phyloP scores from a whole-genome alignment of 371 early-diverging fungal genomes.

The Cokeromyces recurvatus region DNA sequence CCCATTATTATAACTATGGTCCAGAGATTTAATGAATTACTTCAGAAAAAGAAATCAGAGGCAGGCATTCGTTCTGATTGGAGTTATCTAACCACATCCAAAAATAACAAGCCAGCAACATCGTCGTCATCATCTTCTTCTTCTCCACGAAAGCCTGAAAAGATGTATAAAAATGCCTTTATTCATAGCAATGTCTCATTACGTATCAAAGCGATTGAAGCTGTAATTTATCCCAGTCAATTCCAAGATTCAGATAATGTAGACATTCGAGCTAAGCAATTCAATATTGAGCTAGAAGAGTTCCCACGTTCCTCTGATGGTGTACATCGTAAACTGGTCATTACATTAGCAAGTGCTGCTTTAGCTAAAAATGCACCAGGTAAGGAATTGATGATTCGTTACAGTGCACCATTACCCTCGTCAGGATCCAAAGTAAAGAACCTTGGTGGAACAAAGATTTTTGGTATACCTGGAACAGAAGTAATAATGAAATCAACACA shows the following conservation, averaged over 20 bases:
- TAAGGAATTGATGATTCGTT: conserved; percentile 21
- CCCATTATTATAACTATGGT: conserved; percentile 60
- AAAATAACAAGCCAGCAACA: not conserved
- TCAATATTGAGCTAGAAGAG: conserved; percentile 21
- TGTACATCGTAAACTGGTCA: conserved; percentile 22
- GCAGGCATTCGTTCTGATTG: conserved; percentile 22
- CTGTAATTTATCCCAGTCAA: conserved; percentile 61
- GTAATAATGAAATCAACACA: conserved; percentile 47
- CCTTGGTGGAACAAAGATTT: conserved; percentile 48
- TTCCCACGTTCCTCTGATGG: conserved; percentile 11
- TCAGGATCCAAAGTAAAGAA: conserved; percentile 25
- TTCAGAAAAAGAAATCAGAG: conserved; percentile 55
- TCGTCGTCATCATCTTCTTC: too few species aligned
- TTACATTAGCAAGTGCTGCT: conserved; percentile 29
- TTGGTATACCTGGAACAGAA: conserved; percentile 52
- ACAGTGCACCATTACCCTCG: conserved; percentile 19
- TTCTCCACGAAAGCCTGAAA: not conserved
- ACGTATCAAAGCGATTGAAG: conserved; percentile 28
- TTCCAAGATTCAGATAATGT: conserved; percentile 75
- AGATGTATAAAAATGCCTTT: not conserved
- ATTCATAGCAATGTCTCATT: conserved; percentile 20
- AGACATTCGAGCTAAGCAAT: conserved; percentile 34
- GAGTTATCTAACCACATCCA: not conserved
- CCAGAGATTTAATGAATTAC: conserved; percentile 42
- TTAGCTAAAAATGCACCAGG: conserved; percentile 45